These are phyloP conservation scores for Cladosporium colombiae DNA, from an alignment of 2,329 filamentous ascomycete species.

Conservation along the genomic window DNA sequence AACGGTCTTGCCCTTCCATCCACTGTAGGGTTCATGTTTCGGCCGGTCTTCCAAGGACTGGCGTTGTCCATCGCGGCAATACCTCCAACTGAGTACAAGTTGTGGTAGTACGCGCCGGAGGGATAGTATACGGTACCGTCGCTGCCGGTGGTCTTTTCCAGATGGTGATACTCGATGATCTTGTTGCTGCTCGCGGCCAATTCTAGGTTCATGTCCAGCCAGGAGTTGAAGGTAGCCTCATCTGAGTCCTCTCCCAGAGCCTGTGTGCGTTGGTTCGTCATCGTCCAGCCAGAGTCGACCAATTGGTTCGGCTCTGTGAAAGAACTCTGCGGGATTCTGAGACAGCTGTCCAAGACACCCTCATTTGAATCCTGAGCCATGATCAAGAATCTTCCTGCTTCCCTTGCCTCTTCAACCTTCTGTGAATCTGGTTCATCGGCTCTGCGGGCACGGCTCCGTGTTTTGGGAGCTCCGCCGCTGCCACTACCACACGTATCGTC, in stretches of 20 bases:
- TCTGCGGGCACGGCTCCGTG: background rate
- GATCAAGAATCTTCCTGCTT: background rate
- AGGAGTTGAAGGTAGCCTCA: conserved; percentile 7
- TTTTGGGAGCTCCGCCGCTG: background rate
- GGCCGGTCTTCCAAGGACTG: conserved; percentile 13
- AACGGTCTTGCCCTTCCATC: conserved; percentile 1
- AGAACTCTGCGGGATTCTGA: conserved; percentile 8
- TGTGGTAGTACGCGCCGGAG: conserved; percentile 12
- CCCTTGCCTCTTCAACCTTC: background rate
- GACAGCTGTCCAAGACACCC: background rate
- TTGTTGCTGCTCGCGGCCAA: background rate
- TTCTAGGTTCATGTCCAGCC: conserved; percentile 12
- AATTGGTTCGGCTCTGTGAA: conserved; percentile 3
- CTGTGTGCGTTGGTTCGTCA: background rate
- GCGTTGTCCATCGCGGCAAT: conserved; percentile 14
- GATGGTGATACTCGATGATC: conserved; percentile 6
- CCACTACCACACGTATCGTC: background rate
- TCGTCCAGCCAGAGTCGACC: conserved; percentile 10
- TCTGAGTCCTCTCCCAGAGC: background rate
- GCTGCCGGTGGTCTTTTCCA: background rate
- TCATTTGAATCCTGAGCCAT: conserved; percentile 4
- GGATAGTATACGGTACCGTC: conserved; percentile 12
- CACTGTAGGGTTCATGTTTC: background rate
- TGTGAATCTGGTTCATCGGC: background rate
- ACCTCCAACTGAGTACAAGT: background rate